Evolutionary conservation across 1,139 yeast genomes (phyloP).

Genomic region (Taphrina populina): DNA sequence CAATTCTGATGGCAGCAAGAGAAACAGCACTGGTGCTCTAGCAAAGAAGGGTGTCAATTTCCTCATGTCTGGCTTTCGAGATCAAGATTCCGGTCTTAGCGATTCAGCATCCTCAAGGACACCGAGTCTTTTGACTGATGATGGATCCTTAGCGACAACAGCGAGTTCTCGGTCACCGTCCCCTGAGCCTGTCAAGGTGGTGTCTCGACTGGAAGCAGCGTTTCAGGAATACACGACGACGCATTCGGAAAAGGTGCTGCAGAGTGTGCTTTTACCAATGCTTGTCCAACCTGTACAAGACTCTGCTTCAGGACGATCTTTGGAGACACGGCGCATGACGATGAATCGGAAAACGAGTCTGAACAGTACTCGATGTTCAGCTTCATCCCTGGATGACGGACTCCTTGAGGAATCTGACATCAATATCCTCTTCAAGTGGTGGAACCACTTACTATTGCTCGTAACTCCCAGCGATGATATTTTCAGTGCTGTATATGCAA

Average conservation of each 20-base stretch:
- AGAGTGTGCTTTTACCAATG: constrained; percentile 18
- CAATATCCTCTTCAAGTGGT: constrained; percentile 29
- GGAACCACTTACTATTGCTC: constrained; percentile 28
- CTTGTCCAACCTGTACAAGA: constrained; percentile 11
- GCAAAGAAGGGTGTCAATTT: constrained; percentile 7
- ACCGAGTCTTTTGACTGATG: constrained; percentile 26
- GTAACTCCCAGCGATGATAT: constrained; percentile 8
- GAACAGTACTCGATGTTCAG: not conserved
- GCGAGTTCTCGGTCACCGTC: constrained; percentile 26
- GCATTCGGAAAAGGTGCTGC: constrained; percentile 11
- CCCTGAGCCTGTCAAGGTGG: constrained; percentile 16
- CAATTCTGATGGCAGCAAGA: not conserved
- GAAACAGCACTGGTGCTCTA: constrained; percentile 2
- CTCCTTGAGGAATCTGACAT: constrained; percentile 28
- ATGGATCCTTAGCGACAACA: constrained; percentile 17
- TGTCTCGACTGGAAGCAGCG: constrained; percentile 19
- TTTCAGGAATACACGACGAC: constrained; percentile 18
- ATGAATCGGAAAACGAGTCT: constrained; percentile 1
- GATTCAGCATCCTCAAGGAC: constrained; percentile 23
- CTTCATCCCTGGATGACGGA: constrained; percentile 3
- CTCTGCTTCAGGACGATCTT: not conserved
- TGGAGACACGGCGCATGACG: not conserved
- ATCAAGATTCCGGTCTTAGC: not conserved
- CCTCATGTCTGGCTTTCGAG: constrained; percentile 5
- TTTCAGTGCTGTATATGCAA: constrained; percentile 21